These are phyloP conservation scores for Brassica carinata DNA, from an alignment of 345 rosid species.

Conservation along the genomic window DNA sequence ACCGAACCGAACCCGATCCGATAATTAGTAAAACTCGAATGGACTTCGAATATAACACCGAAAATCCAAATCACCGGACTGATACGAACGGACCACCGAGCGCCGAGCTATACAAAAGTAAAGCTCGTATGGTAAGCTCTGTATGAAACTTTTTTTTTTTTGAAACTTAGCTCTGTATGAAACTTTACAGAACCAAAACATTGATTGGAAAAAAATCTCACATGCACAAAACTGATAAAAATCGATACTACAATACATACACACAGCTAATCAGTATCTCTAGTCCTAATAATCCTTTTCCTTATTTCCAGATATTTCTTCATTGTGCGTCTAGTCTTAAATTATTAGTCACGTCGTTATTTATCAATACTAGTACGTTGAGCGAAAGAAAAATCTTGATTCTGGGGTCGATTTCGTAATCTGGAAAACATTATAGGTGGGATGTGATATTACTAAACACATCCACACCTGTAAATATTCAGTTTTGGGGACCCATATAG, in stretches of 20 bases:
- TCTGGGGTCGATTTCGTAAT: constrained; percentile 15
- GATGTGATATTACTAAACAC: constrained; percentile 23
- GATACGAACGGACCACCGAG: no score
- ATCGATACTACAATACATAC: not conserved
- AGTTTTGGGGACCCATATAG: constrained; percentile 6
- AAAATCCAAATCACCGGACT: no score
- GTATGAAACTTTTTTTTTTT: not conserved
- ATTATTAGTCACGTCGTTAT: constrained; percentile 1
- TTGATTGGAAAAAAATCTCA: not conserved
- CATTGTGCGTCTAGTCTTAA: not conserved
- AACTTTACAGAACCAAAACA: not conserved
- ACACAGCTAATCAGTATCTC: not conserved
- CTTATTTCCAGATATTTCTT: not conserved
- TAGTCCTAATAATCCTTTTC: not conserved
- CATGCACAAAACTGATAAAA: not conserved
- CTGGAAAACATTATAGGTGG: constrained; percentile 16
- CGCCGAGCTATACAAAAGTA: not conserved
- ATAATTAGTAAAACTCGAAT: no score
- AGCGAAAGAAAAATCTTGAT: not conserved
- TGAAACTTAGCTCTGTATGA: no score
- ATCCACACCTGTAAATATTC: not conserved
- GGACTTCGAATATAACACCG: no score
- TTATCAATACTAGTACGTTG: constrained; percentile 12
- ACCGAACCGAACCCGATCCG: no score
- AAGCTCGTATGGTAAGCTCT: not conserved